A percentile compares a stretch with the other conserved stretches of the same genome.
Conservation (phyloP, 2,329 filamentous ascomycete genomes). For the Rhytidhysteron rufulum region DNA sequence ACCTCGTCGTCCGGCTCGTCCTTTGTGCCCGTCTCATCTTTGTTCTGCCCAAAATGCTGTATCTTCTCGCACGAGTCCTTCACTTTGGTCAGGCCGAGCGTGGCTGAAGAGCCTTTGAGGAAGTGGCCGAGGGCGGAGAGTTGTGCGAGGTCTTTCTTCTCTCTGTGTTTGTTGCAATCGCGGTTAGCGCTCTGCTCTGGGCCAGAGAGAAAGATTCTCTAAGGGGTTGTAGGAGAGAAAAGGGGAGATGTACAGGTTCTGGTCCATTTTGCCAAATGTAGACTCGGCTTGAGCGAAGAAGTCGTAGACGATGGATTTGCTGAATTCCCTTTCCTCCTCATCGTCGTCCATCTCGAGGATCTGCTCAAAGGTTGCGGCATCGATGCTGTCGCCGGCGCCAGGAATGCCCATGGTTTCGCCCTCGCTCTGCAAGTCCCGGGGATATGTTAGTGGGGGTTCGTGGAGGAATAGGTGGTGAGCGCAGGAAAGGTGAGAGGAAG, state of each 20-base stretch:
- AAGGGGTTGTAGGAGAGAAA: constrained; percentile 3
- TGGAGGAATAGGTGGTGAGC: not conserved
- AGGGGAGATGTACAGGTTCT: constrained; percentile 71
- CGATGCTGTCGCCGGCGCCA: constrained; percentile 72
- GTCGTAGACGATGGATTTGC: constrained; percentile 78
- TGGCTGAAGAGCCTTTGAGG: constrained; percentile 94
- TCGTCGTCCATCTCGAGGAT: constrained; percentile 99
- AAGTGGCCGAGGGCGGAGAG: constrained; percentile 89
- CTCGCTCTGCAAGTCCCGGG: constrained; percentile 15
- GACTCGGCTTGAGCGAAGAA: constrained; percentile 89
- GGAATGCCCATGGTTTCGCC: constrained; percentile 43
- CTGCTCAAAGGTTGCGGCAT: constrained; percentile 79
- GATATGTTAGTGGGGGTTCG: not conserved
- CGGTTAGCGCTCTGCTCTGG: not conserved
- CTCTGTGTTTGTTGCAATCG: constrained; percentile 50
- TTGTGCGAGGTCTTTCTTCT: constrained; percentile 63
- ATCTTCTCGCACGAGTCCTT: constrained; percentile 95
- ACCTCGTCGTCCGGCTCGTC: constrained; percentile 63
- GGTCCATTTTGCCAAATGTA: constrained; percentile 83
- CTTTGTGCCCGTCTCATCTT: constrained; percentile 70
- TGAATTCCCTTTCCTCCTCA: constrained; percentile 81
- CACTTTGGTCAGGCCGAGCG: constrained; percentile 84
- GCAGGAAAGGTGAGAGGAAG: not conserved
- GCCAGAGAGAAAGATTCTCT: not conserved
- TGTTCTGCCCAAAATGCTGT: constrained; percentile 81